Evolutionary conservation across 2,329 filamentous ascomycete species (phyloP), one percentile per base, ranked within the genome.

Genomic region (Colletotrichum sp.): DNA sequence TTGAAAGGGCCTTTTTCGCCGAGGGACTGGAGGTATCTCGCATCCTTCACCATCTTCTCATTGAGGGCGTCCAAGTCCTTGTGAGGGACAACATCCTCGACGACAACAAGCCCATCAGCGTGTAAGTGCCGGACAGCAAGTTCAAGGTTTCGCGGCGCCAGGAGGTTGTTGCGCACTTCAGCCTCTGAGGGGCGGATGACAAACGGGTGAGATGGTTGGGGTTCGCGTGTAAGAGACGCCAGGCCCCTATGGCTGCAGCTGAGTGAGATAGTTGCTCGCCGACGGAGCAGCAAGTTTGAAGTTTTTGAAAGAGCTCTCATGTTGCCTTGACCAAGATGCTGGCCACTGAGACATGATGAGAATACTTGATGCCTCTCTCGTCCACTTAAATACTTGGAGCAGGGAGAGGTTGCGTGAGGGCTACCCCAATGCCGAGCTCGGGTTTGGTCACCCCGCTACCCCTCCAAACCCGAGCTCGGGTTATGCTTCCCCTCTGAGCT

Each of bases 1-100:
- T 93, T 93, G 84, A 89, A 93, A 0, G 90, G 90, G 1, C 88
- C 87, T 18, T 90, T 85, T 24, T 91, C 87, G 3, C 90, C 90
- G 36, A 85, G 83, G 1, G 83, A 84, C 72, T 90, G 89, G 4
- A 93, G 83, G 5, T 81, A 79, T 3, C 84, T 84, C 2, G 91
- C 91, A 80, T 93, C 91, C 61, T 89, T 43, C 2, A 90, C 85
- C 91, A 93, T 93, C 77, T 89, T 90, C 61, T 78, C 76, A 78
- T 93, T 93, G 48, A 93, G 83, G 8, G 79, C 78, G 78, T 93
- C 89, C 5, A 93, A 82, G n/a, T 87, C 80, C 0, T 83, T 79
- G 76, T 90, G 88, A 0, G 87, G 85, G 24, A 92, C 84, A 3
- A 87, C 87, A 79, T 90, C 83, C 67, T 91, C 85, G 4, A 92